A percentile compares a stretch with the other conserved stretches of the same genome.
phyloP scores from a whole-genome alignment of 345 rosid species.

The Eucalyptus sideroxylon region DNA sequence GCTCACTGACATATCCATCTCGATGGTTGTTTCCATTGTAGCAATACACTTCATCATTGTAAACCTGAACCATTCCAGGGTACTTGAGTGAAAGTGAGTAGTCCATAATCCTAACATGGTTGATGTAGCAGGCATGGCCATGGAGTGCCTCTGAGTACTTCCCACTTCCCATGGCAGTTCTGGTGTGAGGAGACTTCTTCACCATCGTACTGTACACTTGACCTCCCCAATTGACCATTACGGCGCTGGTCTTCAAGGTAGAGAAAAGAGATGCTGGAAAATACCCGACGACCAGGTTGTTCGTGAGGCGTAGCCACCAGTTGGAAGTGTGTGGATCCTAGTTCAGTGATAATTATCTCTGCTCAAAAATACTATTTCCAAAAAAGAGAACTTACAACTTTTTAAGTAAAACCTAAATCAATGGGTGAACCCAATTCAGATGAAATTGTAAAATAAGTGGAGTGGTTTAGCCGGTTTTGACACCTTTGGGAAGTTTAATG shows the following conservation, averaged over 20 bases:
- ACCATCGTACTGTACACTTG: slow-evolving; percentile 32
- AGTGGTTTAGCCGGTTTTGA: neutral
- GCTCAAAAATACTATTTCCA: neutral
- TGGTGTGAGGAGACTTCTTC: slow-evolving; percentile 34
- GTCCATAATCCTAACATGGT: slow-evolving; percentile 24
- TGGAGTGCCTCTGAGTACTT: neutral
- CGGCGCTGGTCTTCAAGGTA: slow-evolving; percentile 13
- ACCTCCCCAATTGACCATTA: slow-evolving; percentile 50
- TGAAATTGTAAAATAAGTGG: neutral
- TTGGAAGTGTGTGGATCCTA: slow-evolving; percentile 26
- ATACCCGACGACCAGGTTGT: slow-evolving; percentile 10
- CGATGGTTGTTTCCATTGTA: slow-evolving; percentile 6
- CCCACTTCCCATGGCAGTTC: slow-evolving; percentile 51
- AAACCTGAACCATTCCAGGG: slow-evolving; percentile 10
- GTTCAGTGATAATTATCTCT: neutral
- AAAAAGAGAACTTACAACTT: neutral
- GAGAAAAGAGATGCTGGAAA: slow-evolving; percentile 26
- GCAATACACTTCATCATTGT: slow-evolving; percentile 11
- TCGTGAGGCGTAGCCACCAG: slow-evolving; percentile 29
- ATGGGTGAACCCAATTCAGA: neutral
- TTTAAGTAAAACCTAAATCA: neutral
- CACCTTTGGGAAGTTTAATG: neutral
- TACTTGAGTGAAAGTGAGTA: slow-evolving; percentile 17
- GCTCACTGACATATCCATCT: slow-evolving; percentile 1
- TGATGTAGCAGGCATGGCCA: slow-evolving; percentile 12